phyloP scores from a whole-genome alignment of 257 asterid species.

The Nicotiana undulata region DNA sequence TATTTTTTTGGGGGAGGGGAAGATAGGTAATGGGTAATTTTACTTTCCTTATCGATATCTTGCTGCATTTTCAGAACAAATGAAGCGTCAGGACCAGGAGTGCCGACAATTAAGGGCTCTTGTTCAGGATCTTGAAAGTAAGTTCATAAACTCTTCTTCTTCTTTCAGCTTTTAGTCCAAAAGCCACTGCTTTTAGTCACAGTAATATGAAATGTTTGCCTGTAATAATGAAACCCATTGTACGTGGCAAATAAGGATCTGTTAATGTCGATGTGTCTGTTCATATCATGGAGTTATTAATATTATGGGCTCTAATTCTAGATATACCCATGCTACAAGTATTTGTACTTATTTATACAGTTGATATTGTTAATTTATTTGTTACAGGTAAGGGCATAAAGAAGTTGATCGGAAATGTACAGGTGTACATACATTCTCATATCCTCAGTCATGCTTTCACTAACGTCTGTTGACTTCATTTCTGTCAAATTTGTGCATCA shows the following conservation, averaged over 20 bases:
- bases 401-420: constrained; percentile 57
- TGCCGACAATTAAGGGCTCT: constrained; percentile 73
- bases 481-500: background rate
- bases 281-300: background rate
- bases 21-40: background rate
- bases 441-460: background rate
- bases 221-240: background rate
- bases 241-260: background rate
- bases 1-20: no score
- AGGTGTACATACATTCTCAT: constrained; percentile 44
- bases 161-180: constrained; percentile 16
- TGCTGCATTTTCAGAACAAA: constrained; percentile 58
- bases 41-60: constrained; percentile 4
- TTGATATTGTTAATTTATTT: constrained; percentile 13
- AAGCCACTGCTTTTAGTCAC: background rate
- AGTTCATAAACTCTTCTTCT: constrained; percentile 18
- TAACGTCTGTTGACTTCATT: background rate
- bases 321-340: background rate
- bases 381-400: constrained; percentile 69
- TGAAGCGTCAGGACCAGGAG: constrained; percentile 57
- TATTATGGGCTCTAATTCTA: background rate
- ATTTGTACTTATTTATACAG: background rate
- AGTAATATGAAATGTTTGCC: background rate
- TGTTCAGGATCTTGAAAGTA: constrained; percentile 87
- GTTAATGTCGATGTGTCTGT: background rate